Percentiles rank a stretch among this genome's conserved stretches.
Evolutionary conservation across 345 rosid genomes (phyloP).

Genomic region (Turritis glabra): DNA sequence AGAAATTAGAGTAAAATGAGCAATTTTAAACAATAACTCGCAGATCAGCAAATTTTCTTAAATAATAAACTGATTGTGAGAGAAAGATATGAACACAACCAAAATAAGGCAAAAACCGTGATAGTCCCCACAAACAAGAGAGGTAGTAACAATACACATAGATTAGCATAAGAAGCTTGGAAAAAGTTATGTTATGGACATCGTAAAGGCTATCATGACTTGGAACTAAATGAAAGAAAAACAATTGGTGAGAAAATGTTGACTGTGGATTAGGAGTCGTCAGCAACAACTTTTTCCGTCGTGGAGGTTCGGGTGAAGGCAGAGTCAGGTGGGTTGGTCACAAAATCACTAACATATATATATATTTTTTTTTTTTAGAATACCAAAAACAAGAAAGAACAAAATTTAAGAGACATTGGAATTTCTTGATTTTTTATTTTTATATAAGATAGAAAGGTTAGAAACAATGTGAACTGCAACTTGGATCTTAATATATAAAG

Average conservation of each 20-base stretch:
- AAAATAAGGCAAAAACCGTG: too few relatives aligned
- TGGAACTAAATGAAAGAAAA: background rate
- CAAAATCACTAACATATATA: background rate
- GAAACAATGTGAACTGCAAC: too few relatives aligned
- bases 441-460: too few relatives aligned
- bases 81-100: background rate
- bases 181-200: background rate
- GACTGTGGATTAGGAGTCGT: background rate
- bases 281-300: background rate
- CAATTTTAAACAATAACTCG: background rate
- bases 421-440: too few relatives aligned
- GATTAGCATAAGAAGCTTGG: background rate
- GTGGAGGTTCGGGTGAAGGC: background rate
- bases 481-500: slow-evolving; percentile 15
- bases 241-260: background rate
- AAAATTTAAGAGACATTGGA: too few relatives aligned
- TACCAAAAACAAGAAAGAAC: too few relatives aligned
- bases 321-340: background rate
- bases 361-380: too few relatives aligned
- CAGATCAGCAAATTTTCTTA: background rate
- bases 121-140: too few relatives aligned
- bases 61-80: background rate
- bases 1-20: background rate
- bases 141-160: background rate
- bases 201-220: background rate